Percentiles rank a stretch among this genome's conserved stretches.
phyloP scores from a whole-genome alignment of 2,329 filamentous ascomycete species.

The Penicillium frequentans region DNA sequence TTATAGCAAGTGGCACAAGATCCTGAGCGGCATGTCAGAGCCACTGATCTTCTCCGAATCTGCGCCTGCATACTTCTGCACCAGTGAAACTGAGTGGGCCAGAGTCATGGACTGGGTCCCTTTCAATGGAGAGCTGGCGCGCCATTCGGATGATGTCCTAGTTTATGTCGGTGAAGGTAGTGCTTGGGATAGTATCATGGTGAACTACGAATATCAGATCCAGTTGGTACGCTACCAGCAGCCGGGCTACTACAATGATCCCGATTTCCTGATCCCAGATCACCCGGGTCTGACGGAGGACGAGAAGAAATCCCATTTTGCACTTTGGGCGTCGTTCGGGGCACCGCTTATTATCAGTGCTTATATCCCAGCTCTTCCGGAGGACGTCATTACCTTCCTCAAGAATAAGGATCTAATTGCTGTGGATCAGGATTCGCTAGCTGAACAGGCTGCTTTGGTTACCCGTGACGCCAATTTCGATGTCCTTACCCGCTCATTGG shows the following conservation, averaged over 20 bases:
- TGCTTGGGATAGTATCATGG: slow-evolving; percentile 51
- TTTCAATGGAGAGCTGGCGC: slow-evolving; percentile 44
- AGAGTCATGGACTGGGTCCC: slow-evolving; percentile 48
- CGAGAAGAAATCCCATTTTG: slow-evolving; percentile 52
- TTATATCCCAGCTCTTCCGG: slow-evolving; percentile 38
- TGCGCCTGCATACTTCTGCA: slow-evolving; percentile 48
- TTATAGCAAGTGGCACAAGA: slow-evolving; percentile 46
- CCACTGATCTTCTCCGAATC: slow-evolving; percentile 49
- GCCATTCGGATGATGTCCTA: slow-evolving; percentile 47
- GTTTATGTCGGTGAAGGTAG: slow-evolving; percentile 43
- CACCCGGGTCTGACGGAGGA: slow-evolving; percentile 46
- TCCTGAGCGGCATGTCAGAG: slow-evolving; percentile 36
- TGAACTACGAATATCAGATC: slow-evolving; percentile 49
- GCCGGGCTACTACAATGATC: slow-evolving; percentile 50
- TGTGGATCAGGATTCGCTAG: slow-evolving; percentile 46
- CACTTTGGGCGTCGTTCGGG: slow-evolving; percentile 53
- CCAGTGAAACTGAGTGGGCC: slow-evolving; percentile 47
- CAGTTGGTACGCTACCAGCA: slow-evolving; percentile 47
- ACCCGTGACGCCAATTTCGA: slow-evolving; percentile 47
- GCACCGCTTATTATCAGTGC: slow-evolving; percentile 52
- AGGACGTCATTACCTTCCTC: slow-evolving; percentile 38
- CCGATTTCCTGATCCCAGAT: slow-evolving; percentile 52
- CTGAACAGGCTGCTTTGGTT: slow-evolving; percentile 50
- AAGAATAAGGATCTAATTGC: slow-evolving; percentile 45
- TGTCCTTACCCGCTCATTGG: slow-evolving; percentile 48